Conservation (phyloP, 331 rosid species). For the Acacia concinna region DNA sequence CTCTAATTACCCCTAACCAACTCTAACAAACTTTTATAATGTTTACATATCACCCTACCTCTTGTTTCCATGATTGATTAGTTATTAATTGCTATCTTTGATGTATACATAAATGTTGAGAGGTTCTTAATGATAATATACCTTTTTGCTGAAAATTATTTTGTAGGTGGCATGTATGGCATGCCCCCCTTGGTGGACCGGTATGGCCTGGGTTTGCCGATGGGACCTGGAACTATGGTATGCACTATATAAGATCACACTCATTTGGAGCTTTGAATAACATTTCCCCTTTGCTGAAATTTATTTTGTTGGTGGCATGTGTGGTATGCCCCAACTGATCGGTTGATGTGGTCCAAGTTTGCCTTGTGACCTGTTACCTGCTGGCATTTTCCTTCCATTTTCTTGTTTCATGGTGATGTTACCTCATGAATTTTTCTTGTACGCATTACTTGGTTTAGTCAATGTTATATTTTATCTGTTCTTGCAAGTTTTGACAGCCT, state of each 20-base stretch:
- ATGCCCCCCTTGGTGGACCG: conserved; percentile 85
- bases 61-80: conserved; percentile 1
- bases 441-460: conserved; percentile 5
- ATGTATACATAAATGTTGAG: conserved; percentile 15
- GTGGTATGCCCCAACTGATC: conserved; percentile 80
- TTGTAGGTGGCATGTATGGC: conserved; percentile 85
- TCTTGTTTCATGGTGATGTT: neutral
- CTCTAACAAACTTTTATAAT: no score
- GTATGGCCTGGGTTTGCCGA: conserved; percentile 85
- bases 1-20: no score
- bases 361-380: conserved; percentile 55
- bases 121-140: conserved; percentile 7
- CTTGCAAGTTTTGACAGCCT: neutral
- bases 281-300: conserved; percentile 1
- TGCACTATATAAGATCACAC: conserved; percentile 14
- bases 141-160: conserved; percentile 17
- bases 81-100: neutral
- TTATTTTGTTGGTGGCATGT: conserved; percentile 67
- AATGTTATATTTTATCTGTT: neutral
- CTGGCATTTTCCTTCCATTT: neutral
- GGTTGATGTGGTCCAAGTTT: conserved; percentile 86
- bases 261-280: conserved; percentile 3
- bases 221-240: conserved; percentile 91
- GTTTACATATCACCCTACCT: no score
- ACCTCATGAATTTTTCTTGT: neutral